Evolutionary conservation across 129 eudicot species (phyloP), one percentile per base, ranked within the genome.

Genomic region (Saposhnikovia divaricata): DNA sequence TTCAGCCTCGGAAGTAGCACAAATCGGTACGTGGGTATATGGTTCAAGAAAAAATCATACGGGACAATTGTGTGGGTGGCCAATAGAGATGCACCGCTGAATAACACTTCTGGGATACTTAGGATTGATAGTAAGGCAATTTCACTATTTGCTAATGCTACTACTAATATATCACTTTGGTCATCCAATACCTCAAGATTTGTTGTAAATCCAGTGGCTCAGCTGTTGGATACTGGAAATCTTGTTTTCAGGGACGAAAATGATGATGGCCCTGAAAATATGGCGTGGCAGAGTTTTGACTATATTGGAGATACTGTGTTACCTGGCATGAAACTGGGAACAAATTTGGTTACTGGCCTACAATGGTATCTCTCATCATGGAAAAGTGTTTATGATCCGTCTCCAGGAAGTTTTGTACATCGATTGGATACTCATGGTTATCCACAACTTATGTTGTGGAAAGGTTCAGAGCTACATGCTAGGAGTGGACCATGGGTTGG

Each of bases 41-140:
- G 81, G 87, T 84, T 55, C 79, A 84, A 80, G 46, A 31, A 47
- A 1, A 4, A 14, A 11, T 38, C 87, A 6, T 50, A 18, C 4
- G 68, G 47, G 13, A 80, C 81, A 0, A 15, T 45, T 3, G 81
- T 13, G 1, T 84, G 87, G 87, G 84, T 80, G 18, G 87, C 87
- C 42, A 84, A 81, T n/a, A 59, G 84, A 72, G 79, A 84, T 6
- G 61, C 77, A 37, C 84, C 87, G 0, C 21, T 81, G 0, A 72
- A 2, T 16, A 71, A 71, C 46, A 71, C 46, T 16, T 34, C 47
- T 28, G 80, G 80, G 21, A 13, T 77, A 5, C 9, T 77, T 10
- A 53, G 25, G 18, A 10, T 77, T 9, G 12, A 12, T 37, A 11
- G 25, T 2, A 51, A 37, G 50, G 80, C 46, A 3, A 38, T 77